Conservation (phyloP, 345 rosid genomes). For the Abelmoschus esculentus region DNA sequence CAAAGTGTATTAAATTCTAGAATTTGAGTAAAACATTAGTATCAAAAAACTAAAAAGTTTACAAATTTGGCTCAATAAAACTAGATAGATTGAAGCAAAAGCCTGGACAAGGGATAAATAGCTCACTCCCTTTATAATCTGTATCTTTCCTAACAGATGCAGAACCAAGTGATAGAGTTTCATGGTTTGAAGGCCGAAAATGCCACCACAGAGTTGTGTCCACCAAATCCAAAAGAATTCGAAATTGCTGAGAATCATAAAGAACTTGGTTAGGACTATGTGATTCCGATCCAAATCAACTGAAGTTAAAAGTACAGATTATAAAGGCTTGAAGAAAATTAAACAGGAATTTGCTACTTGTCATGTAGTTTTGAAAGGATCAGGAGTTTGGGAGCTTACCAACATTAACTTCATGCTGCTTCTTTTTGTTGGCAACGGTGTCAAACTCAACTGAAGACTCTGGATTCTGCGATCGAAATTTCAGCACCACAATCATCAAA, state of each 20-base stretch:
- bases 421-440: not conserved
- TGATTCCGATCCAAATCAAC: not conserved
- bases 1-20: too few relatives aligned
- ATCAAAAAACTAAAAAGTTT: too few relatives aligned
- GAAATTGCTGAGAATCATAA: constrained; percentile 75
- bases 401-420: not conserved
- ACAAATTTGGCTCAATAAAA: too few relatives aligned
- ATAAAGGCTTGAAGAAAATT: not conserved
- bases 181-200: constrained; percentile 35
- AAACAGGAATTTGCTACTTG: not conserved
- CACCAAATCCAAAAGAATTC: constrained; percentile 94
- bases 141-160: constrained; percentile 1
- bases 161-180: constrained; percentile 14
- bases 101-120: too few relatives aligned
- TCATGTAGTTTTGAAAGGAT: not conserved
- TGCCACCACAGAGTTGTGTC: constrained; percentile 73
- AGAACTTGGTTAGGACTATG: not conserved
- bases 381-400: not conserved
- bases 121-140: not conserved
- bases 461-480: not conserved
- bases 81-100: too few relatives aligned
- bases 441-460: not conserved
- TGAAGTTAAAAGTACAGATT: not conserved
- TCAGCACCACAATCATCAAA: not conserved
- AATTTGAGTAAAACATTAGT: too few relatives aligned